Base-by-base conservation (phyloP, 495 filamentous ascomycete genomes). In the Oleoguttula mirabilis region DNA sequence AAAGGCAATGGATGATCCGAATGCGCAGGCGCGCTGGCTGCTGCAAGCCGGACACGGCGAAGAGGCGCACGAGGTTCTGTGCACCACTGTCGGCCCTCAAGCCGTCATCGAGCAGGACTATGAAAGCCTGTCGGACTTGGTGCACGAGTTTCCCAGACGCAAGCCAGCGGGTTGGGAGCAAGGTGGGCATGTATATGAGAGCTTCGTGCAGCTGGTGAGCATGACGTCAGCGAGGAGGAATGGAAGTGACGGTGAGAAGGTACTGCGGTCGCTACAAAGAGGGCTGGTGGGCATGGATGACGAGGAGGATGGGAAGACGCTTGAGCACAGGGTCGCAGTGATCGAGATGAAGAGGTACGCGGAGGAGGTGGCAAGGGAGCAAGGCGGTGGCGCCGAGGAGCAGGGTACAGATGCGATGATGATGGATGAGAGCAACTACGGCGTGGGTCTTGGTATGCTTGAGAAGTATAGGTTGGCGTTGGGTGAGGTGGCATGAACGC, bases 51-150 rank as follows among this genome's bases (percentile, higher is more conserved):
- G 70, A 34, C 73, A 83, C 39, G 82, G 76, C 66, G 71, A 73
- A 35, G 82, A 88, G 55, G 88, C 90, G 16, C 90, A 94, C 60
- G 66, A 72, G 22, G 85, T 85, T 1, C 82, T 96, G 43, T 71
- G 78, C 39, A 69, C 71, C 19, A 68, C 75, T 41, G 86, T 96
- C 12, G 90, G 77, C 0, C 88, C 88, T 0, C 67, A 70, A 10
- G 70, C 82, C 8, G 71, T 96, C 39, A 82, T 96, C 40, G 80
- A 79, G 39, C 71, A 76, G 8, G 80, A 94, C 54, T 82, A 79
- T 43, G 67, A 71, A 12, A 69, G 67, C 33, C 58, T 93, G 24
- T 62, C 71, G 39, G 66, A 66, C 48, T 59, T 85, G 43, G 60
- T 95, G 11, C 65, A 70, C 3, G 74, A 73, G 38, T 94, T 95